phyloP scores from a whole-genome alignment of 1,284 basidiomycete genomes.

The Irpex sp. region DNA sequence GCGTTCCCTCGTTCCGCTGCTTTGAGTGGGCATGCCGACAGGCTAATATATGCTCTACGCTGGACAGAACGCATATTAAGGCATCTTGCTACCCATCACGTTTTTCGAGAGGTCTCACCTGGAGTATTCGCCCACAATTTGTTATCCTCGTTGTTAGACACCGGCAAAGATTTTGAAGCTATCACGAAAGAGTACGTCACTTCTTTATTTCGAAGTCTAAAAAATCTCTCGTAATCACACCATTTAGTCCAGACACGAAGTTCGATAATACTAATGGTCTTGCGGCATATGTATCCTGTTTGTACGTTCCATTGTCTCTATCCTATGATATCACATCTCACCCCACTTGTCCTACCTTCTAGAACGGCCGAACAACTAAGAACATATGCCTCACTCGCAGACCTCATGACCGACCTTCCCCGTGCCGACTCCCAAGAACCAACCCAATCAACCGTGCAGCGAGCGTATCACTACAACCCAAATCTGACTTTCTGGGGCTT shows the following conservation, averaged over 20 bases:
- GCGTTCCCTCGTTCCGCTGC: not conserved
- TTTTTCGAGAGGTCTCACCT: not conserved
- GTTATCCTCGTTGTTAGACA: not conserved
- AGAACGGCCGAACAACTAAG: conserved; percentile 7
- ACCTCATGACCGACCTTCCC: conserved; percentile 11
- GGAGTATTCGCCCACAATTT: not conserved
- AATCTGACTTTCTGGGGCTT: conserved; percentile 3
- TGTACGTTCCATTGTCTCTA: not conserved
- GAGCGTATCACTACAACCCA: not conserved
- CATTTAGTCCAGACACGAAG: not conserved
- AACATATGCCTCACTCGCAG: conserved; percentile 4
- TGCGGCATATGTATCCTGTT: not conserved
- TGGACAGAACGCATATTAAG: not conserved
- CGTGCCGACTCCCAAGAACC: conserved; percentile 18
- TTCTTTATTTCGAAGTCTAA: not conserved
- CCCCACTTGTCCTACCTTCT: no score
- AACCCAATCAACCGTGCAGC: conserved; percentile 4
- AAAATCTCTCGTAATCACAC: no score
- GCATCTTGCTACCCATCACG: not conserved
- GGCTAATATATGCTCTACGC: no score
- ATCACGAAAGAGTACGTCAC: not conserved
- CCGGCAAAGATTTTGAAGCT: not conserved
- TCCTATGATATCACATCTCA: no score
- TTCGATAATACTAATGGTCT: not conserved
- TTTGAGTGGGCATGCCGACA: no score